Percentiles rank a stretch among this genome's conserved stretches.
These are phyloP conservation scores for Cantharellus cinnabarinus DNA, from an alignment of 768 basidiomycete species.

Conservation along the genomic window DNA sequence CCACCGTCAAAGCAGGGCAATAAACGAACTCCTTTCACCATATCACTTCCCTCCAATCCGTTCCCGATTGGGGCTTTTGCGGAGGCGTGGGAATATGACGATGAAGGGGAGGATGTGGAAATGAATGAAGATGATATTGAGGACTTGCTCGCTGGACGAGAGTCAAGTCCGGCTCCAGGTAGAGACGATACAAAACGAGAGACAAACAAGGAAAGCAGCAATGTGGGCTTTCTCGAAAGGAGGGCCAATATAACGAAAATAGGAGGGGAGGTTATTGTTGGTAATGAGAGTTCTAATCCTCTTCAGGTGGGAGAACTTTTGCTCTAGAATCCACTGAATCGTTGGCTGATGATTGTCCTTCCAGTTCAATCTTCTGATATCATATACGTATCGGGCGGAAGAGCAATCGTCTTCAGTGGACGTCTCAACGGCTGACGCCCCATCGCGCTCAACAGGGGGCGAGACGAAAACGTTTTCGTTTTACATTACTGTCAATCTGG, in stretches of 20 bases:
- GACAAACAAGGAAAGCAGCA: conserved; percentile 10
- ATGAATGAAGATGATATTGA: conserved; percentile 30
- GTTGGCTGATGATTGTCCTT: background rate
- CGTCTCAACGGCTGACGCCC: background rate
- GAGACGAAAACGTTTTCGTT: conserved; percentile 82
- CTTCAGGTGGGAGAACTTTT: conserved; percentile 37
- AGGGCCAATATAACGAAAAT: conserved; percentile 78
- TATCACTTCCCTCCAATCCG: conserved; percentile 54
- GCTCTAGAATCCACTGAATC: background rate
- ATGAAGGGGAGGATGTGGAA: conserved; percentile 59
- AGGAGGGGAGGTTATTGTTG: conserved; percentile 72
- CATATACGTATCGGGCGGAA: conserved; percentile 71
- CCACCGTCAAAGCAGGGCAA: conserved; percentile 19
- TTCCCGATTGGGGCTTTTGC: conserved; percentile 81
- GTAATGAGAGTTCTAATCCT: conserved; percentile 53
- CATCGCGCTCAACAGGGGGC: background rate
- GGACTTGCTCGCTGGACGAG: conserved; percentile 14
- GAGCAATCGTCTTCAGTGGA: background rate
- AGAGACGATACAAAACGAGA: conserved; percentile 21
- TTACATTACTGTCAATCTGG: conserved; percentile 67
- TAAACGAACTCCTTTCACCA: conserved; percentile 52
- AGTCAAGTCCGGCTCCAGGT: conserved; percentile 16
- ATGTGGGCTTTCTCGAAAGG: conserved; percentile 66
- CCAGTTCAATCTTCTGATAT: conserved; percentile 86
- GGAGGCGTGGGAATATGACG: conserved; percentile 97